Evolutionary conservation across 192 early-diverging fungal species (phyloP).

Genomic region (Podila epicladia): DNA sequence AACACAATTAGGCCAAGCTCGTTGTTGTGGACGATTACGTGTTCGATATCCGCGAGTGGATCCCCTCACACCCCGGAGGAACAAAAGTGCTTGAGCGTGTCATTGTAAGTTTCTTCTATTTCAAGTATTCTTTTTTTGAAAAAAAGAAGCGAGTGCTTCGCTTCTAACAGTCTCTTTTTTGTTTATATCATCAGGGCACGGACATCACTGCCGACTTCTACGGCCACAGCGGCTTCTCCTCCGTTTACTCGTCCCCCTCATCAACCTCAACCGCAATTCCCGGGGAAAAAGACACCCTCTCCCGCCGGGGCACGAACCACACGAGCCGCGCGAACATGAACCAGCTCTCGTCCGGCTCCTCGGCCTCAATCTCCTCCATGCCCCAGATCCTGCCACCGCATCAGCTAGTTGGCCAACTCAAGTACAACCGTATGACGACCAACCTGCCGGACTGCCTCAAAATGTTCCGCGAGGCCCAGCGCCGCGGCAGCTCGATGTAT

Average conservation of each 20-base stretch:
- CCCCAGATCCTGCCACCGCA: not conserved
- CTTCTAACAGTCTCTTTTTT: too few species aligned
- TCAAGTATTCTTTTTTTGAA: too few species aligned
- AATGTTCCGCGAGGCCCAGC: not conserved
- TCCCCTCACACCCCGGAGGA: constrained; percentile 9
- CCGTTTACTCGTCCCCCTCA: not conserved
- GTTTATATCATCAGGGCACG: not conserved
- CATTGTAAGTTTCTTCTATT: constrained; percentile 1
- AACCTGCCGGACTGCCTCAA: constrained; percentile 5
- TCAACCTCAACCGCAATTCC: not conserved
- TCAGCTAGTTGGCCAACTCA: not conserved
- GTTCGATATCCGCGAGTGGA: constrained; percentile 17
- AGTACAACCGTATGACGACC: constrained; percentile 1
- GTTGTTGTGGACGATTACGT: constrained; percentile 15
- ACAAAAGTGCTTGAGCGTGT: constrained; percentile 16
- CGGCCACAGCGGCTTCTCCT: not conserved
- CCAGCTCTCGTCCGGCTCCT: not conserved
- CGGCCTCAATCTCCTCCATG: not conserved
- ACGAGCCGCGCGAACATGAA: not conserved
- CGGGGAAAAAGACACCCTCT: not conserved
- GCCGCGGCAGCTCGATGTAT: not conserved
- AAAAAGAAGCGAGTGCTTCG: too few species aligned
- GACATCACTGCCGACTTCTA: constrained; percentile 10
- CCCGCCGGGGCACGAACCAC: not conserved
- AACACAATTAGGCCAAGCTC: constrained; percentile 5